Percentiles rank a stretch among this genome's conserved stretches.
Conservation (phyloP, 2,329 filamentous ascomycete species). For the Pyrenochaeta sp. region DNA sequence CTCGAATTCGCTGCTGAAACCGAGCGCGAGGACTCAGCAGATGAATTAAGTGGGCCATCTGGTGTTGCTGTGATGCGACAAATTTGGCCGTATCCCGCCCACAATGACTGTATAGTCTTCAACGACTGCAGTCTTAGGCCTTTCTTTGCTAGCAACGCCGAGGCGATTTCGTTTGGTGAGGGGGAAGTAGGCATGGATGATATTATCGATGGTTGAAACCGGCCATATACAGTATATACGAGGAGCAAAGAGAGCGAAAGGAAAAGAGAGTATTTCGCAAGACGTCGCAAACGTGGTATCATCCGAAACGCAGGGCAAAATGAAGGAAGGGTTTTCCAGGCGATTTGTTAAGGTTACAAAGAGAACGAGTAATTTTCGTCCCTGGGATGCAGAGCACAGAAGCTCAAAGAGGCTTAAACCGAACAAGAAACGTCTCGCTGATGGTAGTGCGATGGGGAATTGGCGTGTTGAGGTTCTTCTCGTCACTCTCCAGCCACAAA, state of each 20-base stretch:
- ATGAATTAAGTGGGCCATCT: slow-evolving; percentile 8
- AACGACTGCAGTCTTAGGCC: slow-evolving; percentile 35
- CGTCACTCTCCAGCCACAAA: too few species aligned
- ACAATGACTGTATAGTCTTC: slow-evolving; percentile 52
- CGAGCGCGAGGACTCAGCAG: slow-evolving; percentile 19
- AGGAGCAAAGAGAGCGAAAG: slow-evolving; percentile 1
- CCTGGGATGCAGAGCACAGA: not conserved
- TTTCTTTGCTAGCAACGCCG: slow-evolving; percentile 34
- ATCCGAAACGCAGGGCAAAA: not conserved
- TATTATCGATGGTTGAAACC: not conserved
- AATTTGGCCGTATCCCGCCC: slow-evolving; percentile 63
- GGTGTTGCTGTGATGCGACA: slow-evolving; percentile 60
- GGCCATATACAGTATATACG: not conserved
- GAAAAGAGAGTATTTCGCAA: slow-evolving; percentile 4
- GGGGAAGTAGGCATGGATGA: slow-evolving; percentile 50
- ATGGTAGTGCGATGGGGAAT: too few species aligned
- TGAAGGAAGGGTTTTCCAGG: not conserved
- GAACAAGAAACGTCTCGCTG: too few species aligned
- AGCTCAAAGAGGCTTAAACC: not conserved
- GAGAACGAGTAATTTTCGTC: not conserved
- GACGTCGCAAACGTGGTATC: slow-evolving; percentile 1
- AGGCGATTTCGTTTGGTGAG: slow-evolving; percentile 30
- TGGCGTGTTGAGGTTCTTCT: too few species aligned
- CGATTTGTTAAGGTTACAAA: not conserved
- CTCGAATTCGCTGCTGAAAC: slow-evolving; percentile 15